Conservation (phyloP, 331 rosid species). For the Malus hybrid region DNA sequence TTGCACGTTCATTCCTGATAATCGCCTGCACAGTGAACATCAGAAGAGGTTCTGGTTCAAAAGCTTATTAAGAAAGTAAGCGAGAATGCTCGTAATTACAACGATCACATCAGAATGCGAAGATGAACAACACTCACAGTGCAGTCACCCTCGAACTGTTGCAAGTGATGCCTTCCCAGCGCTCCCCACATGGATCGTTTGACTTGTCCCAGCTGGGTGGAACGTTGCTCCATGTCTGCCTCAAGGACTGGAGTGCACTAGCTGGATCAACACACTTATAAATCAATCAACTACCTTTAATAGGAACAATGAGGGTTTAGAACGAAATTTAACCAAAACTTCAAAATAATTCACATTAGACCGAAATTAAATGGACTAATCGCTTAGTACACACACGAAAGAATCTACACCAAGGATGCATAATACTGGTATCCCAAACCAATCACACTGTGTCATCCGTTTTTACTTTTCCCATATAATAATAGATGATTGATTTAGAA, state of each 20-base stretch:
- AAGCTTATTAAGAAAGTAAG: not conserved
- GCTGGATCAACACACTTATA: conserved; percentile 30
- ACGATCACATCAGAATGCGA: not conserved
- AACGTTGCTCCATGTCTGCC: conserved; percentile 42
- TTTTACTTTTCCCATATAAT: too few relatives aligned
- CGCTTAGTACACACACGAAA: too few relatives aligned
- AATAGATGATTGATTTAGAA: too few relatives aligned
- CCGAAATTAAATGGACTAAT: not conserved
- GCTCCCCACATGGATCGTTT: conserved; percentile 65
- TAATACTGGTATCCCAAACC: too few relatives aligned
- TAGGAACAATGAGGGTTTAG: not conserved
- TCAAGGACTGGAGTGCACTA: conserved; percentile 43
- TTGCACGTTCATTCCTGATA: conserved; percentile 73
- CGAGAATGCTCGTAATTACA: not conserved
- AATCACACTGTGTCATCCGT: too few relatives aligned
- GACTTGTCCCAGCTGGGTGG: conserved; percentile 86
- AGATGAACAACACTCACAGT: conserved; percentile 38
- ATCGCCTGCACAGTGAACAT: conserved; percentile 35
- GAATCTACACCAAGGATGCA: too few relatives aligned
- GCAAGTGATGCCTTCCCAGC: conserved; percentile 94
- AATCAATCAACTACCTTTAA: not conserved
- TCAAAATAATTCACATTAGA: not conserved
- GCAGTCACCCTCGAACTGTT: conserved; percentile 66
- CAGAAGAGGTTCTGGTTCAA: not conserved
- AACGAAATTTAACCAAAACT: not conserved